Base-by-base conservation (phyloP, 352 stramenopile species). In the Globisporangium paroecandrum region DNA sequence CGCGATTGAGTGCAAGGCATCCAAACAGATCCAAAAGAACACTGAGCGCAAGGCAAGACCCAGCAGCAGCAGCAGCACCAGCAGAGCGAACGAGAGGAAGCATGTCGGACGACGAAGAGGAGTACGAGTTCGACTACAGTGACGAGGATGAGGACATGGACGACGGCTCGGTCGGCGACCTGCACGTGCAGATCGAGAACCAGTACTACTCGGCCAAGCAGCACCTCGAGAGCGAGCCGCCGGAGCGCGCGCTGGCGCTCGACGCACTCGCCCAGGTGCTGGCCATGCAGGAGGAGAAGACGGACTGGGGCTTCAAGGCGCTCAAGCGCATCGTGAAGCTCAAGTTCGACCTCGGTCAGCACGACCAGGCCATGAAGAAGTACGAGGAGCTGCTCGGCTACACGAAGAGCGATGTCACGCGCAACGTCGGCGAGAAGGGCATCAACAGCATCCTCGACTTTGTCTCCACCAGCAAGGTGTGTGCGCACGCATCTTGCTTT, bases 381-480 rank as follows among this genome's bases (percentile, higher is more conserved):
- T 98, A 98, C 70, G 82, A 94, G 63, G 80, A 94, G 72, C 82
- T 98, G 25, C 78, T 98, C 38, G 85, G 91, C 29, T 93, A 94
- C 65, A 94, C 81, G 12, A 91, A 92, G 64, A 91, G 84, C 61
- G 87, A 82, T 55, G 90, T 98, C 47, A 97, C 83, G 68, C 89
- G 93, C 29, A 98, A 98, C 74, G 90, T 97, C 22, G 82, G 95
- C 54, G 95, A 98, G 79, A 98, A 98, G 69, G 95, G 94, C 43
- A 97, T 98, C 70, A 98, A 98, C 78, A 90, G 87, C 47, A 98
- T 98, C 76, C 77, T 98, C 58, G 94, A 98, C 74, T 94, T 95
- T 68, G 90, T 98, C 4, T 97, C 91, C 7, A 92, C 87, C 8
- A 91, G 80, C 77, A 92, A 89, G 74, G 81, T 78, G 47, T n/a